phyloP scores from a whole-genome alignment of 164 flowering plant genomes.

The Vitis rupestris region DNA sequence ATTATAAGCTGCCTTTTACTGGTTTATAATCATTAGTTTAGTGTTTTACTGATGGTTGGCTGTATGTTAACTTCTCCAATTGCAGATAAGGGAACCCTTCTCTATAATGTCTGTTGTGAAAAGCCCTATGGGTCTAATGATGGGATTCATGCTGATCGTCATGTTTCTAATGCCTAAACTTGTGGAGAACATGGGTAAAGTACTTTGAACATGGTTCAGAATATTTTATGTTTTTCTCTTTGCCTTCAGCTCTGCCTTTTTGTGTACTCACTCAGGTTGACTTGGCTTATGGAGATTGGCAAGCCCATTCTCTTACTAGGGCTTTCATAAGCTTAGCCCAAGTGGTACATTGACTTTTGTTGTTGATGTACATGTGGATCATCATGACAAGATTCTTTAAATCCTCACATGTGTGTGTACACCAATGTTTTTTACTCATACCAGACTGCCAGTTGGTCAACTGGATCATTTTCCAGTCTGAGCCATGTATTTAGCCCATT shows the following conservation, averaged over 20 bases:
- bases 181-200: conserved; percentile 82
- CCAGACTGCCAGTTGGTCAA: too few relatives aligned
- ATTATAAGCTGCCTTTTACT: neutral
- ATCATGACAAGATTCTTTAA: too few relatives aligned
- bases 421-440: too few relatives aligned
- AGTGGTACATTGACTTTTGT: too few relatives aligned
- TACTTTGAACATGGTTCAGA: neutral
- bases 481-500: too few relatives aligned
- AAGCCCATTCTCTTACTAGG: too few relatives aligned
- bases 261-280: neutral
- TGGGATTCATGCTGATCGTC: conserved; percentile 90
- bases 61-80: conserved; percentile 12
- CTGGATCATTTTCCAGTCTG: too few relatives aligned
- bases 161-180: conserved; percentile 92
- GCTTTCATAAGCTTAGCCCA: too few relatives aligned
- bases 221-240: neutral
- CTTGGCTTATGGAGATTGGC: neutral
- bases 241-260: neutral
- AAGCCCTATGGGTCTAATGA: conserved; percentile 99
- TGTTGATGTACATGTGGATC: too few relatives aligned
- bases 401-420: too few relatives aligned
- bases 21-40: neutral
- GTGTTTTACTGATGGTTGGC: neutral
- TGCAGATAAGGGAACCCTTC: conserved; percentile 92
- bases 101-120: conserved; percentile 72